Evolutionary conservation across 805 yeast genomes (phyloP).

Genomic region (Kuraishia floccosa): DNA sequence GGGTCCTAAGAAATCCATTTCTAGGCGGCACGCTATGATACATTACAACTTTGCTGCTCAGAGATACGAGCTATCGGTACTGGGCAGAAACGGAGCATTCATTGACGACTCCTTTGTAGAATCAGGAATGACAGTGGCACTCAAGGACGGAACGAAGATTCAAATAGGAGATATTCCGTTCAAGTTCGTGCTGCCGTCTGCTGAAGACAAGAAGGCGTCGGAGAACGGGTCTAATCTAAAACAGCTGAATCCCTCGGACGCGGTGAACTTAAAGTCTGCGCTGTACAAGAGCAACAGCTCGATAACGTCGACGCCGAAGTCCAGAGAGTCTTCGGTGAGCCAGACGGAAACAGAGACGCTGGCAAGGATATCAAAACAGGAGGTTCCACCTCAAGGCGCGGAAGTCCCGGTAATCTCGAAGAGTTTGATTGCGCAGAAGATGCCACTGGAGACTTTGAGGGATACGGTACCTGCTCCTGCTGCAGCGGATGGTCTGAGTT

Average conservation of each 20-base stretch:
- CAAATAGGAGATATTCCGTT: slow-evolving; percentile 93
- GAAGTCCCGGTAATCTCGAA: background rate
- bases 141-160: slow-evolving; percentile 69
- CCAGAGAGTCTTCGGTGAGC: slow-evolving; percentile 11
- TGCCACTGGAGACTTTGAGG: background rate
- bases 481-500: background rate
- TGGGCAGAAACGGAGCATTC: slow-evolving; percentile 96
- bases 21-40: slow-evolving; percentile 89
- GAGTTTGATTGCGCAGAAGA: background rate
- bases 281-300: slow-evolving; percentile 20
- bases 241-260: slow-evolving; percentile 50
- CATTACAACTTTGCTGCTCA: slow-evolving; percentile 96
- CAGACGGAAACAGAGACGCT: background rate
- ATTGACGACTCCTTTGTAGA: slow-evolving; percentile 87
- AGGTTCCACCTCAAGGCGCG: background rate
- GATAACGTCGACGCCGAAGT: slow-evolving; percentile 5
- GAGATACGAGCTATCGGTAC: slow-evolving; percentile 79
- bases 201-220: slow-evolving; percentile 21
- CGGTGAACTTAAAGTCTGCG: slow-evolving; percentile 41
- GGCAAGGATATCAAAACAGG: background rate
- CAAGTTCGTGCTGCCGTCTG: slow-evolving; percentile 73
- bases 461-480: background rate
- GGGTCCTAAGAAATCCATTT: slow-evolving; percentile 86
- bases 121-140: slow-evolving; percentile 83
- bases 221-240: slow-evolving; percentile 12